Conservation (phyloP, 768 basidiomycete species). For the Leccinum uliginosum region DNA sequence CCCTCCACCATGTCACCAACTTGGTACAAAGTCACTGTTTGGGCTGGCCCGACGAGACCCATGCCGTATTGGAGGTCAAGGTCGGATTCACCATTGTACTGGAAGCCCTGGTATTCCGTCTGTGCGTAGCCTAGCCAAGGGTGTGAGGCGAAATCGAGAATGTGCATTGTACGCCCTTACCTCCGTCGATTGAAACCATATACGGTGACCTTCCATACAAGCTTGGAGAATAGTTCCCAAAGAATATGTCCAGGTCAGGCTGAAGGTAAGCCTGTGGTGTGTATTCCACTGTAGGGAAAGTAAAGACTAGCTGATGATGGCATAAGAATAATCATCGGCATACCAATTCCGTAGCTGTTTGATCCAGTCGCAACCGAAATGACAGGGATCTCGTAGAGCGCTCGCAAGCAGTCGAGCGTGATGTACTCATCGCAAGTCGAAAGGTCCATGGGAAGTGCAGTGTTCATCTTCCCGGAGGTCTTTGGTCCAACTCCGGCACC, state of each 20-base stretch:
- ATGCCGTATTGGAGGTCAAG: conserved; percentile 32
- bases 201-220: conserved; percentile 23
- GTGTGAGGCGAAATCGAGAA: not conserved
- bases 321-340: not conserved
- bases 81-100: conserved; percentile 28
- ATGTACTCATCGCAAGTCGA: conserved; percentile 27
- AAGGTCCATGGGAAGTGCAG: conserved; percentile 5
- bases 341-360: conserved; percentile 31
- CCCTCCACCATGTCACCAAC: conserved; percentile 28
- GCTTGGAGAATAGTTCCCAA: conserved; percentile 23
- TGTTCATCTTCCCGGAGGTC: conserved; percentile 12
- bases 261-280: conserved; percentile 31
- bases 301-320: not conserved
- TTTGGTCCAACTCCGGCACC: conserved; percentile 17
- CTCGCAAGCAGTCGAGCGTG: conserved; percentile 28
- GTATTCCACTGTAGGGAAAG: conserved; percentile 24
- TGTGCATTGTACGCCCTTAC: not conserved
- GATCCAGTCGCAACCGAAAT: conserved; percentile 10
- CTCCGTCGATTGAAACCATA: conserved; percentile 32
- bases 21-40: conserved; percentile 30
- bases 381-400: conserved; percentile 23
- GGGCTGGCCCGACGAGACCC: conserved; percentile 22
- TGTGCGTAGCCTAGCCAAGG: conserved; percentile 12
- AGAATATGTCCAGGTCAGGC: conserved; percentile 27
- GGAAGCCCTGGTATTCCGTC: conserved; percentile 21